Base-by-base conservation (phyloP, 768 basidiomycete species). In the Lactifluus piperatus region DNA sequence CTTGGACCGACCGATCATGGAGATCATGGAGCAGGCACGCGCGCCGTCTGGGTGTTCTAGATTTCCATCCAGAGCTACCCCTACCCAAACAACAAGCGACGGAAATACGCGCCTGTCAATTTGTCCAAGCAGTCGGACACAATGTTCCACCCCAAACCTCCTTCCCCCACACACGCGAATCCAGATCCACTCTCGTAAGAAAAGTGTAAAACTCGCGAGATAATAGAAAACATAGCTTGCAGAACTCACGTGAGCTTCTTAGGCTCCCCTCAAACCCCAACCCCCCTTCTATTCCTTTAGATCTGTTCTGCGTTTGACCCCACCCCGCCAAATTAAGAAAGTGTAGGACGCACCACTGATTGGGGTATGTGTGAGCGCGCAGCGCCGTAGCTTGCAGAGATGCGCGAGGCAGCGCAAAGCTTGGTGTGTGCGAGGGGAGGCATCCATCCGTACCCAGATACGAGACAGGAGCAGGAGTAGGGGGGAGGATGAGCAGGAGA, bases 1-100 rank as follows among this genome's bases (percentile, higher is more conserved):
- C 41, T 27, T 29, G 26, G 39, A 14, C 24, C n/a, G n/a, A n/a
- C 32, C 58, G 58, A 60, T 60, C 58, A 29, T 55, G 58, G 54
- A 55, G 58, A 60, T 60, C 58, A 39, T 55, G 26, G 58, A 43
- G 53, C 48, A 60, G 58, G 58, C 53, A 60, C 58, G 32, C 46
- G 26, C 41, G 41, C 58, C 32, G 39, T 27, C 39, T 27, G 32
- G 37, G 27, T 14, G 58, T 54, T 59, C 58, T 54, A 59, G 58
- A 29, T 41, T 47, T 49, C 37, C 6, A 30, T 24, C 13, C n/a
- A 36, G 6, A 6, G 4, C n/a, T 3, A 45, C 22, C 8, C 20
- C 30, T 10, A 1, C 14, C 26, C 45, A 46, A 20, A 20, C 6
- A 43, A 43, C 41, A 22, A 22, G 41, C 41, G 41, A 43, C 0